Percentiles rank a stretch among this genome's conserved stretches.
Evolutionary conservation across 202 grass and related monocot genomes (phyloP).

Genomic region (Schoenoplectus tabernaemontani): DNA sequence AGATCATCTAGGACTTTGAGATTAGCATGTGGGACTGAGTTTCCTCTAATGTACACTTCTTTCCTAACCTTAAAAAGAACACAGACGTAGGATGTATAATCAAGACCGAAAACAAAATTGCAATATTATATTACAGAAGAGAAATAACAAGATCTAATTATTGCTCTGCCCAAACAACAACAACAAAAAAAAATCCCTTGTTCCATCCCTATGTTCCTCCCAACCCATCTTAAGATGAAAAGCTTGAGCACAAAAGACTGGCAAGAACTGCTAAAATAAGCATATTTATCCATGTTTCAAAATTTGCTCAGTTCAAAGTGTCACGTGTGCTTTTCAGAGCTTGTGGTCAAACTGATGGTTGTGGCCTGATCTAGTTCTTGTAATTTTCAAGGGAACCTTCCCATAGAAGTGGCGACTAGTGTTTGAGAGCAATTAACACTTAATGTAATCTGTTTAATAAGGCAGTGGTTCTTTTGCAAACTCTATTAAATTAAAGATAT

Average conservation of each 20-base stretch:
- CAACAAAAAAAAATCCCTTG: background rate
- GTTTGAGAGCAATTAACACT: background rate
- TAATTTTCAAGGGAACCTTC: background rate
- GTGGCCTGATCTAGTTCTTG: background rate
- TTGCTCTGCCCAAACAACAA: background rate
- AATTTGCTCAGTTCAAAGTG: background rate
- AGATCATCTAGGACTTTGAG: slow-evolving; percentile 59
- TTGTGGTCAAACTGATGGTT: background rate
- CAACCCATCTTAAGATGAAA: background rate
- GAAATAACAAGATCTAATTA: background rate
- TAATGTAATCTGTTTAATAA: background rate
- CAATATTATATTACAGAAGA: background rate
- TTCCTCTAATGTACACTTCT: slow-evolving; percentile 62
- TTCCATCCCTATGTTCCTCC: background rate
- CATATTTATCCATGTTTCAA: background rate
- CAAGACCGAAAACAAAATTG: background rate
- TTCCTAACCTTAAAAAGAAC: slow-evolving; percentile 61
- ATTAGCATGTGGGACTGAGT: slow-evolving; percentile 76
- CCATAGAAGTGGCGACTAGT: background rate
- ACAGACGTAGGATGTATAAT: slow-evolving; percentile 23
- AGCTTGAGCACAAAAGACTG: background rate
- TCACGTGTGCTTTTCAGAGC: background rate
- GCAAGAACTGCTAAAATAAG: background rate
- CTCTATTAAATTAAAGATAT: slow-evolving; percentile 14
- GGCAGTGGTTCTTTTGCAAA: background rate